phyloP scores from a whole-genome alignment of 331 rosid species.

The Acacia pycnantha region DNA sequence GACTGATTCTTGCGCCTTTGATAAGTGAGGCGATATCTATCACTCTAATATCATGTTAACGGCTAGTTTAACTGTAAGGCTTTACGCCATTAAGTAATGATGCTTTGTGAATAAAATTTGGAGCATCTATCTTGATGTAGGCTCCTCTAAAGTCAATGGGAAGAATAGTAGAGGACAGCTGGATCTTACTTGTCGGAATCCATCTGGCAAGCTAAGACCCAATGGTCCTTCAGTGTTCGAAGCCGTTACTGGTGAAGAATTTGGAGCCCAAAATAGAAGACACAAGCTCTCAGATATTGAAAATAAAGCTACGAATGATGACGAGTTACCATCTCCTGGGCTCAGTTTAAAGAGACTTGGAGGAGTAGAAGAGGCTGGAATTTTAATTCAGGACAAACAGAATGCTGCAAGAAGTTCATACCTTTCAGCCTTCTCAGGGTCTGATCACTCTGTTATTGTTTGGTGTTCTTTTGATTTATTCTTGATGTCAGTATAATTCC shows the following conservation, averaged over 20 bases:
- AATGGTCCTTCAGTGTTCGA: slow-evolving; percentile 45
- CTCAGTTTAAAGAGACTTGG: slow-evolving; percentile 71
- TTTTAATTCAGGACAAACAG: slow-evolving; percentile 50
- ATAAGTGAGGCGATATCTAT: too few relatives aligned
- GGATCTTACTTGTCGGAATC: slow-evolving; percentile 48
- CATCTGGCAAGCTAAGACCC: slow-evolving; percentile 41
- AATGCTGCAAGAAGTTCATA: slow-evolving; percentile 70
- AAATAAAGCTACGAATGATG: slow-evolving; percentile 43
- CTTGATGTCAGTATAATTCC: neutral
- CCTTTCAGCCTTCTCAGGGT: slow-evolving; percentile 84
- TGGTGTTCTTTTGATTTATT: slow-evolving; percentile 13
- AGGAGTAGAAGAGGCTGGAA: slow-evolving; percentile 51
- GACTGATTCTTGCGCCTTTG: too few relatives aligned
- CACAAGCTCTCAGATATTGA: slow-evolving; percentile 37
- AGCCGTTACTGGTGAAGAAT: slow-evolving; percentile 38
- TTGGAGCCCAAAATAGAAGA: slow-evolving; percentile 44
- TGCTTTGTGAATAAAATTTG: neutral
- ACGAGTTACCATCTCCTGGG: slow-evolving; percentile 55
- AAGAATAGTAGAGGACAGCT: slow-evolving; percentile 46
- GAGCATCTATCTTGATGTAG: too few relatives aligned
- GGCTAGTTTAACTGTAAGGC: neutral
- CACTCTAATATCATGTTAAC: neutral
- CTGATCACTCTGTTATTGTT: slow-evolving; percentile 11
- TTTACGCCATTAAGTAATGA: neutral
- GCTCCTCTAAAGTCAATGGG: slow-evolving; percentile 48